phyloP scores from a whole-genome alignment of 352 stramenopile species.

The Peronospora belbahrii region DNA sequence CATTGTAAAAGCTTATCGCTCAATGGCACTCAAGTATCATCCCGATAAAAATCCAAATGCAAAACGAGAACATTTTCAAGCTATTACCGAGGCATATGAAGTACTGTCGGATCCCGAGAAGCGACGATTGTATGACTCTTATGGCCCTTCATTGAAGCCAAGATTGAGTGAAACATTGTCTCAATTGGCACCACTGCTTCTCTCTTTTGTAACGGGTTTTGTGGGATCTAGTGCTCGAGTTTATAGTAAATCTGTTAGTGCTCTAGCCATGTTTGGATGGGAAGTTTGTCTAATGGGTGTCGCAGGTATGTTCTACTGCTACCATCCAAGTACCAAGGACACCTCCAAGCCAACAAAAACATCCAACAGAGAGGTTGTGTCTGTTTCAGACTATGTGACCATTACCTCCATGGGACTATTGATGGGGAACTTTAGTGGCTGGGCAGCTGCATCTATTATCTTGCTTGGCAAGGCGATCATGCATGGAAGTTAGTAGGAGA shows the following conservation, averaged over 20 bases:
- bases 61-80: slow-evolving; percentile 85
- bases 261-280: slow-evolving; percentile 27
- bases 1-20: slow-evolving; percentile 94
- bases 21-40: slow-evolving; percentile 90
- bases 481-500: slow-evolving; percentile 31
- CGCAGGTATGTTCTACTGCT: slow-evolving; percentile 59
- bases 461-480: slow-evolving; percentile 53
- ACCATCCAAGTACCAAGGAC: slow-evolving; percentile 8
- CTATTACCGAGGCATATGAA: slow-evolving; percentile 68
- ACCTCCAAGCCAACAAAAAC: slow-evolving; percentile 9
- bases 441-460: slow-evolving; percentile 41
- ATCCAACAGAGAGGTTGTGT: slow-evolving; percentile 41
- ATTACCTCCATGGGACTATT: slow-evolving; percentile 55
- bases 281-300: slow-evolving; percentile 49
- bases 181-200: slow-evolving; percentile 53
- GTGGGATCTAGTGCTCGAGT: slow-evolving; percentile 34
- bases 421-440: slow-evolving; percentile 52
- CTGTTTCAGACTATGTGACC: slow-evolving; percentile 60
- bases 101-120: slow-evolving; percentile 72
- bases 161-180: slow-evolving; percentile 54
- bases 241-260: slow-evolving; percentile 27
- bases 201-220: slow-evolving; percentile 53
- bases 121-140: slow-evolving; percentile 66
- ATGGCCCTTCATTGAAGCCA: slow-evolving; percentile 51
- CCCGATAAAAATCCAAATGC: slow-evolving; percentile 93